Conservation (phyloP, 768 basidiomycete species). For the Grammothele lineata region DNA sequence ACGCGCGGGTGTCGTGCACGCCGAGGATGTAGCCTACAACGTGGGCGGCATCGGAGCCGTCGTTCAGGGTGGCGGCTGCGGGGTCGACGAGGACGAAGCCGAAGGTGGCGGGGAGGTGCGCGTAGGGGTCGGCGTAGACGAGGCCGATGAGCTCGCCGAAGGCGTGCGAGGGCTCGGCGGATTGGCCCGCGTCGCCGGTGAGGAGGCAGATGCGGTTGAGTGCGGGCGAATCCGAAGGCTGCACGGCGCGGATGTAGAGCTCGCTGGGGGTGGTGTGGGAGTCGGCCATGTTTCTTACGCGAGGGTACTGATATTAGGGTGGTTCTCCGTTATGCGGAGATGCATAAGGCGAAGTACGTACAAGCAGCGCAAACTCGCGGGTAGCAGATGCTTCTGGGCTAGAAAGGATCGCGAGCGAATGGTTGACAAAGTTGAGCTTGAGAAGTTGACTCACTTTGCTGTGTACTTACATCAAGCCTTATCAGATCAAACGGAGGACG, state of each 20-base stretch:
- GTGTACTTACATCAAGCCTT: too few species aligned
- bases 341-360: too few species aligned
- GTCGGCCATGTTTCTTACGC: not conserved
- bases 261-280: not conserved
- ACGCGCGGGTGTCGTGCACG: constrained; percentile 61
- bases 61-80: not conserved
- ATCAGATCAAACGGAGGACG: too few species aligned
- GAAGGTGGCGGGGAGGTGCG: constrained; percentile 60
- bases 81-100: constrained; percentile 64
- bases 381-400: too few species aligned
- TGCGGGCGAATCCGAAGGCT: constrained; percentile 46
- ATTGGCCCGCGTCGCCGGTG: constrained; percentile 67
- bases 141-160: constrained; percentile 64
- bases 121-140: constrained; percentile 73
- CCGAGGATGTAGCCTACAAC: constrained; percentile 74
- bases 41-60: constrained; percentile 18
- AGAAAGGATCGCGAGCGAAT: too few species aligned
- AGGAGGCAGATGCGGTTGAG: constrained; percentile 72
- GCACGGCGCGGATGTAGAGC: constrained; percentile 48
- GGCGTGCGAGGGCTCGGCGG: constrained; percentile 59
- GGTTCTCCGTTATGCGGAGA: too few species aligned
- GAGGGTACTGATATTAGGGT: too few species aligned
- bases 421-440: too few species aligned
- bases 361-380: too few species aligned
- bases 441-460: too few species aligned